phyloP scores from a whole-genome alignment of 495 filamentous ascomycete species.

The Venustampulla echinocandica region DNA sequence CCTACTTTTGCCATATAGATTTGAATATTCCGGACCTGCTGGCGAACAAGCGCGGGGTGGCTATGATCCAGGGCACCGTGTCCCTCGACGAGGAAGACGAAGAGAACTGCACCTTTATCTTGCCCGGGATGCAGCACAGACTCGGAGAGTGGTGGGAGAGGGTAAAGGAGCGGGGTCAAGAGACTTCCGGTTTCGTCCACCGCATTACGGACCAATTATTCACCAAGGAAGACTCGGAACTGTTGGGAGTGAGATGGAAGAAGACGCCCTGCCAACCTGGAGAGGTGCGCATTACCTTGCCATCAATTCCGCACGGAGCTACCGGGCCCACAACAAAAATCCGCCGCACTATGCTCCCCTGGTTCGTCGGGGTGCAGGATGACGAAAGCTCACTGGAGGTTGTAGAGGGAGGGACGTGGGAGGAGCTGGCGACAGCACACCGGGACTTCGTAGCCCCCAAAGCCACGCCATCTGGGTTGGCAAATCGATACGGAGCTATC shows the following conservation, averaged over 20 bases:
- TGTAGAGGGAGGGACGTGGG: neutral
- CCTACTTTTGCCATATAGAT: neutral
- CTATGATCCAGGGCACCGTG: neutral
- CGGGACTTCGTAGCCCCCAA: neutral
- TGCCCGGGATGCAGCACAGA: neutral
- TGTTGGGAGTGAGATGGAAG: too few relatives aligned
- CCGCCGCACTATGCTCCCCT: neutral
- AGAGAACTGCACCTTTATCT: neutral
- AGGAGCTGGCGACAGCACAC: neutral
- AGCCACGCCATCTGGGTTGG: neutral
- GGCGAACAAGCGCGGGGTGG: neutral
- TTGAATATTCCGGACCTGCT: neutral
- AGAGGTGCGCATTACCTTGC: neutral
- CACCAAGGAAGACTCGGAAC: neutral
- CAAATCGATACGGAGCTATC: neutral
- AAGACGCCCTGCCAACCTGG: neutral
- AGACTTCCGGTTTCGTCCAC: neutral
- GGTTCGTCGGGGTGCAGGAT: neutral
- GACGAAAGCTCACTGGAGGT: neutral
- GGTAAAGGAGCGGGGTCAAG: neutral
- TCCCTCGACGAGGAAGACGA: neutral
- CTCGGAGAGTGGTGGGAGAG: neutral
- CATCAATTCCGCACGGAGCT: neutral
- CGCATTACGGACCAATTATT: neutral
- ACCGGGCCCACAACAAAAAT: neutral